Percentiles rank a stretch among this genome's conserved stretches.
Evolutionary conservation across 306 rosid genomes (phyloP).

Genomic region (Urtica urens): DNA sequence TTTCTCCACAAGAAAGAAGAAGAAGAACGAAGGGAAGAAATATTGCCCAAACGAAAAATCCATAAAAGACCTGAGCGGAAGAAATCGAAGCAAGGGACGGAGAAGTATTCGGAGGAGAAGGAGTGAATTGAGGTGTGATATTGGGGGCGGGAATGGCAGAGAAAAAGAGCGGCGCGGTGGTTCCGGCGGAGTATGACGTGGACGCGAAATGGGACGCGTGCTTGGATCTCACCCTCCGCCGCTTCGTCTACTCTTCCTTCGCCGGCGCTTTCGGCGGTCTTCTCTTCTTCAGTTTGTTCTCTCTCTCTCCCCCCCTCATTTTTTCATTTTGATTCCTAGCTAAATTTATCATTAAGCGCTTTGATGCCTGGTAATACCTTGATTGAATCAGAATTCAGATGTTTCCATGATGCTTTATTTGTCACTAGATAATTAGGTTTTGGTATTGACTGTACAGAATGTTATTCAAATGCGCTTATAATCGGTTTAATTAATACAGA

Average conservation of each 20-base stretch:
- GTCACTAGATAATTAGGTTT: no score
- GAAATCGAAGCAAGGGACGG: not conserved
- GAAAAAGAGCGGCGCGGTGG: conserved; percentile 11
- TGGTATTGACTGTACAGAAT: no score
- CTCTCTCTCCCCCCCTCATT: not conserved
- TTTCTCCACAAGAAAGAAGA: no score
- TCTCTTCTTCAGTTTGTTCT: conserved; percentile 37
- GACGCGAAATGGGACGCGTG: conserved; percentile 50
- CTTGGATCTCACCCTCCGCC: conserved; percentile 43
- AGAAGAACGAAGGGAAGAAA: no score
- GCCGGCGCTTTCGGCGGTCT: conserved; percentile 41
- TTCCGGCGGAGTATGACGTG: conserved; percentile 31
- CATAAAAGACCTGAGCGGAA: no score
- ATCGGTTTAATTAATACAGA: no score
- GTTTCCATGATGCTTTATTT: no score
- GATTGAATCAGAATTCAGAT: no score
- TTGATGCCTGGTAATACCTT: not conserved
- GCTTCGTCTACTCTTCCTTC: conserved; percentile 47
- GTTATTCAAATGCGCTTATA: no score
- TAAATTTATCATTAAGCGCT: not conserved
- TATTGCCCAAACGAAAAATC: no score
- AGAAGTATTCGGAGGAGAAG: not conserved
- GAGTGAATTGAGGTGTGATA: not conserved
- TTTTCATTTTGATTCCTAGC: not conserved
- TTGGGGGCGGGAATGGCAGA: conserved; percentile 19